A percentile compares a stretch with the other conserved stretches of the same genome.
These are phyloP conservation scores for Phytophthora fragariae DNA, from an alignment of 352 stramenopile species.

Conservation along the genomic window DNA sequence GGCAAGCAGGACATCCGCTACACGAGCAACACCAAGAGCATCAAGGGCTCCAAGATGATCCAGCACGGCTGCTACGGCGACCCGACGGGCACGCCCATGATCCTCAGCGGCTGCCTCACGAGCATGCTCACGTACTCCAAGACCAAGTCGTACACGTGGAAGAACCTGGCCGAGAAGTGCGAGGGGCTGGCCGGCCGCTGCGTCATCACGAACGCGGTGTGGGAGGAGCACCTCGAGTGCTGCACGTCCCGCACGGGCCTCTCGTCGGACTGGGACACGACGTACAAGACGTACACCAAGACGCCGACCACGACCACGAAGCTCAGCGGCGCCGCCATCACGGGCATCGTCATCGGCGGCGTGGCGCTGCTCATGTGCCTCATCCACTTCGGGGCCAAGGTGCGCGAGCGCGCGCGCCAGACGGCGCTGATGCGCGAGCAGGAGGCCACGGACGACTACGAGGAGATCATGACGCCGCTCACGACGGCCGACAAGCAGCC, in stretches of 20 bases:
- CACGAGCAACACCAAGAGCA: conserved; percentile 70
- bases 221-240: conserved; percentile 85
- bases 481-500: conserved; percentile 75
- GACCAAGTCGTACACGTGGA: conserved; percentile 84
- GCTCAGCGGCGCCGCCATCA: conserved; percentile 76
- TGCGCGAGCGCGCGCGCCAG: conserved; percentile 79
- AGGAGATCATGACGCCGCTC: conserved; percentile 92
- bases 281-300: conserved; percentile 76
- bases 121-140: conserved; percentile 79
- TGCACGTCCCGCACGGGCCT: conserved; percentile 66
- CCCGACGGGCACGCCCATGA: conserved; percentile 57
- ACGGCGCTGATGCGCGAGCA: conserved; percentile 90
- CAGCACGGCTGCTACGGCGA: conserved; percentile 87
- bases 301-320: conserved; percentile 53
- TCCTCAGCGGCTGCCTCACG: conserved; percentile 86
- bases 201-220: conserved; percentile 87
- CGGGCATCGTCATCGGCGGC: conserved; percentile 82
- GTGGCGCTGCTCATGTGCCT: conserved; percentile 83
- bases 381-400: conserved; percentile 87
- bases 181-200: conserved; percentile 78
- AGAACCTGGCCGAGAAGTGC: conserved; percentile 85
- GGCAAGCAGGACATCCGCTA: conserved; percentile 81
- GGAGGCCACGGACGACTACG: conserved; percentile 89
- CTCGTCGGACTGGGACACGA: conserved; percentile 75
- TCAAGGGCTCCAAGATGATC: conserved; percentile 85